Percentiles rank a stretch among this genome's conserved stretches.
phyloP scores from a whole-genome alignment of 805 yeast genomes.

The Naumovozyma dairenensis region DNA sequence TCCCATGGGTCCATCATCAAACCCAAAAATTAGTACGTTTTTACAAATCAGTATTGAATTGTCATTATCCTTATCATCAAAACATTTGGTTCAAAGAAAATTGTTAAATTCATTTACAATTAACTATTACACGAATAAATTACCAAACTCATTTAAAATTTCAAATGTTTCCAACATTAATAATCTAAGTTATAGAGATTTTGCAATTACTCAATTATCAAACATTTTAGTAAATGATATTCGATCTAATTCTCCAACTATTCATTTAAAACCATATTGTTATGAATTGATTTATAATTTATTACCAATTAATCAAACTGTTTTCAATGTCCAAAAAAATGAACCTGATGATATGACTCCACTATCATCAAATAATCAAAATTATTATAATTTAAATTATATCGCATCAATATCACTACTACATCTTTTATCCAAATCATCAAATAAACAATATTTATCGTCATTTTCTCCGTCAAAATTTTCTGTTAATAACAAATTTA shows the following conservation, averaged over 20 bases:
- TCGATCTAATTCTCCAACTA: constrained; percentile 28
- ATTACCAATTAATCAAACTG: constrained; percentile 33
- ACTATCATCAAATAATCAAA: constrained; percentile 25
- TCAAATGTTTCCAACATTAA: constrained; percentile 28
- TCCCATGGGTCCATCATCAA: constrained; percentile 8
- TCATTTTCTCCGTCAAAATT: constrained; percentile 8
- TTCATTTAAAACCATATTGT: constrained; percentile 33
- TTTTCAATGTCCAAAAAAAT: not conserved
- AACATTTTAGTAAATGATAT: constrained; percentile 32
- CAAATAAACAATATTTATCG: constrained; percentile 19
- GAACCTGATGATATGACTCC: constrained; percentile 9
- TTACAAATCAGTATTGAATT: constrained; percentile 45
- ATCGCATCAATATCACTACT: constrained; percentile 38
- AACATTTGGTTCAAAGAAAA: constrained; percentile 29
- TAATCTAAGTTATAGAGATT: constrained; percentile 53
- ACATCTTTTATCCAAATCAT: constrained; percentile 30
- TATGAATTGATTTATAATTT: constrained; percentile 51
- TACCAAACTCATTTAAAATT: constrained; percentile 47
- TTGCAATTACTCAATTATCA: constrained; percentile 45
- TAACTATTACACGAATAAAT: constrained; percentile 33
- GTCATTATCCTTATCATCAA: constrained; percentile 40
- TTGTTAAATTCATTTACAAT: constrained; percentile 39
- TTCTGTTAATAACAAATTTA: constrained; percentile 1
- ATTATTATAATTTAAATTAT: constrained; percentile 32
- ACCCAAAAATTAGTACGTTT: constrained; percentile 22